A percentile compares a stretch with the other conserved stretches of the same genome.
Conservation (phyloP, 1,284 basidiomycete genomes). For the Phenoliferia sp. region DNA sequence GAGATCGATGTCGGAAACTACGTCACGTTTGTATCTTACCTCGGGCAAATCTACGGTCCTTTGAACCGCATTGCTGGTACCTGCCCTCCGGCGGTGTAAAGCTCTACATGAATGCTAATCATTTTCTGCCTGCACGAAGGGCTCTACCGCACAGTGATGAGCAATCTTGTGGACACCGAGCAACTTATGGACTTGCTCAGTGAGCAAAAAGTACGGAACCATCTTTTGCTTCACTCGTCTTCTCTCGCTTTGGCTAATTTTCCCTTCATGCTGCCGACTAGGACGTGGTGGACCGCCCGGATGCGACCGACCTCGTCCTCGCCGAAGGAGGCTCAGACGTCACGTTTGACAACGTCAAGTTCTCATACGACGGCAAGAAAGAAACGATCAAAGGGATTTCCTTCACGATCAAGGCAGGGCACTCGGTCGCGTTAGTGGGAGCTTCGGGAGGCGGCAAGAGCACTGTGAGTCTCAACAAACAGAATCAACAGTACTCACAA, state of each 20-base stretch:
- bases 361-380: slow-evolving; percentile 71
- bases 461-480: slow-evolving; percentile 18
- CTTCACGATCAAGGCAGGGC: slow-evolving; percentile 75
- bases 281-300: slow-evolving; percentile 73
- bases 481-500: too few relatives aligned
- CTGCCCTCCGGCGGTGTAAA: too few relatives aligned
- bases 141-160: slow-evolving; percentile 41
- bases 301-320: slow-evolving; percentile 68
- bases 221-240: too few relatives aligned
- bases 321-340: slow-evolving; percentile 55
- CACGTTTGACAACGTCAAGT: slow-evolving; percentile 61
- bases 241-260: too few relatives aligned
- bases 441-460: slow-evolving; percentile 48
- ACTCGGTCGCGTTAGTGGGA: slow-evolving; percentile 69
- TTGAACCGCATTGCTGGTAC: slow-evolving; percentile 57
- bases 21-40: slow-evolving; percentile 58
- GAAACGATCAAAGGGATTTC: slow-evolving; percentile 70
- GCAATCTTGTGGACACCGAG: slow-evolving; percentile 62
- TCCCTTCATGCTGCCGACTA: too few relatives aligned
- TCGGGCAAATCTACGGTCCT: slow-evolving; percentile 60
- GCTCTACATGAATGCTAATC: too few relatives aligned
- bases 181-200: slow-evolving; percentile 62
- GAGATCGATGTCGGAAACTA: slow-evolving; percentile 37
- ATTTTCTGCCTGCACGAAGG: too few relatives aligned
- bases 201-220: too few relatives aligned